Percentiles rank a stretch among this genome's conserved stretches.
These are phyloP conservation scores for Naganishia albida DNA, from an alignment of 1,284 basidiomycete genomes.

Conservation along the genomic window DNA sequence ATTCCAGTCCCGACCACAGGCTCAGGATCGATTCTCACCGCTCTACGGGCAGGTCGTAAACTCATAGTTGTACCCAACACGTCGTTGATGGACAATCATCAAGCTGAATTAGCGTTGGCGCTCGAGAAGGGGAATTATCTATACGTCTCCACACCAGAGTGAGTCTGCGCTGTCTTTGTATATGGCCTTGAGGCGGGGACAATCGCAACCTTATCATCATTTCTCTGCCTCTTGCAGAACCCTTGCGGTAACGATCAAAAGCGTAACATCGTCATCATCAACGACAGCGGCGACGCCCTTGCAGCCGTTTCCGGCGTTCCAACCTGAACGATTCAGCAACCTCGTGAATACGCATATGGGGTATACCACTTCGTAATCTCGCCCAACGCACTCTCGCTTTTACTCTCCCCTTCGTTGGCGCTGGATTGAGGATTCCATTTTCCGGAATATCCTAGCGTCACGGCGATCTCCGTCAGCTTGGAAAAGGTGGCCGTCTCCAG, in stretches of 20 bases:
- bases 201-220: background rate
- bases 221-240: background rate
- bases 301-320: slow-evolving; percentile 34
- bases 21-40: slow-evolving; percentile 90
- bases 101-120: slow-evolving; percentile 79
- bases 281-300: background rate
- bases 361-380: slow-evolving; percentile 23
- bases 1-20: slow-evolving; percentile 59
- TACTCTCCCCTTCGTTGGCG: too few species aligned
- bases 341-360: slow-evolving; percentile 43
- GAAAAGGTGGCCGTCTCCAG: too few species aligned
- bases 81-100: slow-evolving; percentile 88
- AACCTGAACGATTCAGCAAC: slow-evolving; percentile 36
- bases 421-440: background rate
- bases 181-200: too few species aligned
- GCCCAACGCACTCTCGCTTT: too few species aligned
- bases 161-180: slow-evolving; percentile 44
- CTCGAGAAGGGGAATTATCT: slow-evolving; percentile 67
- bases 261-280: background rate
- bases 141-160: slow-evolving; percentile 64
- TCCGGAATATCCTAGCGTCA: too few species aligned
- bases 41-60: slow-evolving; percentile 68
- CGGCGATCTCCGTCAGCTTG: too few species aligned
- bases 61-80: slow-evolving; percentile 88
- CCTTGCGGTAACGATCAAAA: slow-evolving; percentile 12